Evolutionary conservation across 768 basidiomycete genomes (phyloP), one percentile per base, ranked within the genome.

Genomic region (Fibroporia radiculosa): DNA sequence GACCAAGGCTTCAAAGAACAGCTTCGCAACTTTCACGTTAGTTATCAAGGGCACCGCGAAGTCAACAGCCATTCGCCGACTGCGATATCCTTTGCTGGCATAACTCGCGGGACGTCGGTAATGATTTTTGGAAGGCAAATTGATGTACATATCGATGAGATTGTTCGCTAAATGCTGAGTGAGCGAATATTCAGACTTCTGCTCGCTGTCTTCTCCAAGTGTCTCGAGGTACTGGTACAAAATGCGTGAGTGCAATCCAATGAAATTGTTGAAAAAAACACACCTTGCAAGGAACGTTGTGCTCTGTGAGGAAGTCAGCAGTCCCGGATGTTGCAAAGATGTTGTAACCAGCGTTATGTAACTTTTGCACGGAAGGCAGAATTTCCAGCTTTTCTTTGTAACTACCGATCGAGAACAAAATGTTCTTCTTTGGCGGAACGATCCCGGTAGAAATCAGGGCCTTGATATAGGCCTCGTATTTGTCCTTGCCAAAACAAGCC

Each of bases 61-160:
- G 64, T 99, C 96, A 52, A 99, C 93, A 5, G 96, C 96, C 93
- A 98, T 93, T 41, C 96, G 86, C 55, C 96, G 87, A 24, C 93
- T 95, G 48, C 82, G 80, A 64, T 98, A 98, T 6, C 96, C 96
- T 61, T 96, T 93, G 64, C 92, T 96, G 42, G 92, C 80, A 62
- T 98, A 99, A 64, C 84, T 93, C 12, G 96, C 93, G 5, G 96
- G 96, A 16, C 96, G 86, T 47, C 96, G 86, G 66, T 90, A 98
- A 60, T 92, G 78, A 65, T 99, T 98, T 70, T 92, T 96, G 31
- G 95, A 97, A 2, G 96, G 96, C 54, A 99, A 71, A 65, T 99
- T 99, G 79, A 99, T 95, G 65, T 97, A 99, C 81, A 98, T 88
- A 67, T 99, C 96, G 61, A 99, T 99, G 56, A 96, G 70, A 64